These are phyloP conservation scores for Salix suchowensis DNA, from an alignment of 345 rosid genomes.

Conservation along the genomic window DNA sequence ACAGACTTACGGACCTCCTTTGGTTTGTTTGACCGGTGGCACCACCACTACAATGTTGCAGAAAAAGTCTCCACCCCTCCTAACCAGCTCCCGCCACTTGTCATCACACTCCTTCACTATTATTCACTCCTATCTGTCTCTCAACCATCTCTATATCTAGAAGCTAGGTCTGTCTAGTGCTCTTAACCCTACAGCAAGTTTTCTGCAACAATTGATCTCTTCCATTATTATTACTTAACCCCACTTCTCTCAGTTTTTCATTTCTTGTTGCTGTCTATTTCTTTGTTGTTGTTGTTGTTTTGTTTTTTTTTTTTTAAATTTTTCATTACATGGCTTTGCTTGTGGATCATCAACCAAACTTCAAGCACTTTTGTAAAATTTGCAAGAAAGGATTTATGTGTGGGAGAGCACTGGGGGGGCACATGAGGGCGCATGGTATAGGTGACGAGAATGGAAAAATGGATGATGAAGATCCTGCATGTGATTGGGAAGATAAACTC, in stretches of 20 bases:
- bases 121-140: conserved; percentile 10
- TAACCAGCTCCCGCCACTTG: conserved; percentile 48
- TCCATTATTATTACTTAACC: conserved; percentile 3
- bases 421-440: conserved; percentile 80
- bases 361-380: conserved; percentile 59
- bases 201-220: conserved; percentile 21
- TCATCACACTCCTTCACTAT: conserved; percentile 31
- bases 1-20: conserved; percentile 33
- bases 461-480: conserved; percentile 50
- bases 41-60: conserved; percentile 30
- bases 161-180: conserved; percentile 43
- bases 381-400: conserved; percentile 73
- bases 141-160: conserved; percentile 42
- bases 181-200: conserved; percentile 33
- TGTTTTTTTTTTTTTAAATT: not conserved
- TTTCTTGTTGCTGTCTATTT: not conserved
- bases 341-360: conserved; percentile 45
- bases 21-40: conserved; percentile 44
- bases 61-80: conserved; percentile 51
- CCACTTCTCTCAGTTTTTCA: not conserved
- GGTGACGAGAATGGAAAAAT: conserved; percentile 46
- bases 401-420: conserved; percentile 73
- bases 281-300: no score
- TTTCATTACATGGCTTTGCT: conserved; percentile 43
- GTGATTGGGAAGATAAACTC: conserved; percentile 51